A percentile compares a stretch with the other conserved stretches of the same genome.
Conservation (phyloP, 2,329 filamentous ascomycete species). For the Coccinonectria pachysandricola region DNA sequence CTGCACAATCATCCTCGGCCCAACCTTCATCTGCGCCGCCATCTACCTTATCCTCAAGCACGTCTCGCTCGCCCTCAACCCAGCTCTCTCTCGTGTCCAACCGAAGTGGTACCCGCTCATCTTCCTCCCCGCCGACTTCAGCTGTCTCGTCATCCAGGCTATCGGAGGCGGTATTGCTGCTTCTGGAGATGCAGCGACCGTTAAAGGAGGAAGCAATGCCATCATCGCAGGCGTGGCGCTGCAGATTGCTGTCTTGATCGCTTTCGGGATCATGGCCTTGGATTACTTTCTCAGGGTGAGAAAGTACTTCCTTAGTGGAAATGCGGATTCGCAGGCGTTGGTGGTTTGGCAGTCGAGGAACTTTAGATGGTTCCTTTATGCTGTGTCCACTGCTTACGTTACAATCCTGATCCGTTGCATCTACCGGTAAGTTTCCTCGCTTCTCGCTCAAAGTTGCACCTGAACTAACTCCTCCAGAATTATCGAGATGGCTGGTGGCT, state of each 20-base stretch:
- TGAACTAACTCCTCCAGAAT: constrained; percentile 33
- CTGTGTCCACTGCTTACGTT: constrained; percentile 34
- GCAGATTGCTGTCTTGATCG: constrained; percentile 39
- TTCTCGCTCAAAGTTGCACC: too few species aligned
- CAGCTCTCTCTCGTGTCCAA: constrained; percentile 38
- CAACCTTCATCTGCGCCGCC: constrained; percentile 49
- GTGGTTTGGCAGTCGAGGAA: constrained; percentile 32
- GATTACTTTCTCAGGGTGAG: constrained; percentile 37
- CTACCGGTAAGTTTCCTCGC: constrained; percentile 34
- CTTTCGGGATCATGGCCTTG: constrained; percentile 32
- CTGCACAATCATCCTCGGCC: constrained; percentile 47
- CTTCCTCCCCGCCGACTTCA: constrained; percentile 50
- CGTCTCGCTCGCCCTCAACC: constrained; percentile 38
- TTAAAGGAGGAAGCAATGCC: constrained; percentile 33
- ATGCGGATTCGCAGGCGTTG: constrained; percentile 21
- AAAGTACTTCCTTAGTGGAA: constrained; percentile 25
- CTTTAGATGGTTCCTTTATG: constrained; percentile 34
- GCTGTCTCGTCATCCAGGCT: constrained; percentile 48
- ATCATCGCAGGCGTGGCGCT: constrained; percentile 46
- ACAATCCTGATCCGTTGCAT: constrained; percentile 42
- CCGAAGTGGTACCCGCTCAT: constrained; percentile 44
- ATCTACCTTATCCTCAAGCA: constrained; percentile 57
- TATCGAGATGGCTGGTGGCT: constrained; percentile 53
- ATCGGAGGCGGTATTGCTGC: constrained; percentile 47
- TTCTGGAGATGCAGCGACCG: constrained; percentile 30